A percentile compares a stretch with the other conserved stretches of the same genome.
These are phyloP conservation scores for Malassezia sp. DNA, from an alignment of 1,284 basidiomycete species.

Conservation along the genomic window DNA sequence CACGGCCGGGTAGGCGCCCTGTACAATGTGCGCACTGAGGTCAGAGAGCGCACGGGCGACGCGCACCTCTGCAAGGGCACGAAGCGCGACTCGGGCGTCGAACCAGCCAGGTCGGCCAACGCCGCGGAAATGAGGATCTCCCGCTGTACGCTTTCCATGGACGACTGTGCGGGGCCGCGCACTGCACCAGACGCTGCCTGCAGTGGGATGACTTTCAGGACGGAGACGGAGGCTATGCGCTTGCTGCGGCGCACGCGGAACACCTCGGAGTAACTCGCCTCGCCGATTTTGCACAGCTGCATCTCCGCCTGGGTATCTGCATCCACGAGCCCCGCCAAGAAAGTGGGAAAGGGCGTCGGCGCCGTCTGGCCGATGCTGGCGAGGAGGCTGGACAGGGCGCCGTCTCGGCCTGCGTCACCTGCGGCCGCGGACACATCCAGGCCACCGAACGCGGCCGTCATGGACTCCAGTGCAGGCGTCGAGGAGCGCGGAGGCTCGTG, in stretches of 20 bases:
- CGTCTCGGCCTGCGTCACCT: too few relatives aligned
- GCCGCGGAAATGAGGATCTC: constrained; percentile 75
- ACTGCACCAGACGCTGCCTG: neutral
- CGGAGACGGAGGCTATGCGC: neutral
- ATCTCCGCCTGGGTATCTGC: constrained; percentile 2
- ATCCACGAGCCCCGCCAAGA: constrained; percentile 8
- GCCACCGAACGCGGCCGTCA: too few relatives aligned
- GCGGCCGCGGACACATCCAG: too few relatives aligned
- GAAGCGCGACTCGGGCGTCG: constrained; percentile 62
- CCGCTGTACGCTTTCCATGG: constrained; percentile 62
- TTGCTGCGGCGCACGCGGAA: constrained; percentile 51
- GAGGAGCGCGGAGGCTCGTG: too few relatives aligned
- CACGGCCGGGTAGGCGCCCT: constrained; percentile 66
- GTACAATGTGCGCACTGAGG: constrained; percentile 62
- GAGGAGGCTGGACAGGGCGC: too few relatives aligned
- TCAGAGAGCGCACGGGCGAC: constrained; percentile 37
- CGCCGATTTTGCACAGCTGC: constrained; percentile 67
- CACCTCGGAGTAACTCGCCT: constrained; percentile 95
- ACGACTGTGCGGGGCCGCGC: constrained; percentile 50
- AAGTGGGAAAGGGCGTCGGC: constrained; percentile 10
- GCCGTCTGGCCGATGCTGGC: constrained; percentile 5
- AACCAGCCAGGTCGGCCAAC: constrained; percentile 44
- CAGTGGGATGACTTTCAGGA: constrained; percentile 6
- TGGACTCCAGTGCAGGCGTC: too few relatives aligned
- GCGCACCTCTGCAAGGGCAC: constrained; percentile 64